These are phyloP conservation scores for Cladosporium sphaerospermum DNA, from an alignment of 2,329 filamentous ascomycete genomes.

Conservation along the genomic window DNA sequence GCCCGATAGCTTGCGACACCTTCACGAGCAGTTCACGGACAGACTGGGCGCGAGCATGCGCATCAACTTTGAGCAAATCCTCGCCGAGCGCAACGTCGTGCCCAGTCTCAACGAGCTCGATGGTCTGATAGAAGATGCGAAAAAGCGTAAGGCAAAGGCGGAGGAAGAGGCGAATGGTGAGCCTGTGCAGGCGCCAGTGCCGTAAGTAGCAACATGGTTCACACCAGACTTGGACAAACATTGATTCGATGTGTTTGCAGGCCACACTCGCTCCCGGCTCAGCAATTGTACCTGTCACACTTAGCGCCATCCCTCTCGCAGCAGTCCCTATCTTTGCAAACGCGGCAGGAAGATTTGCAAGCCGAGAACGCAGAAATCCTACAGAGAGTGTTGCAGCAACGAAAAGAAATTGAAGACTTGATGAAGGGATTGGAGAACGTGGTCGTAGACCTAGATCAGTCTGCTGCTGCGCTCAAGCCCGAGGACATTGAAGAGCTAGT, in stretches of 20 bases:
- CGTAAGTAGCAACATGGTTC: conserved; percentile 36
- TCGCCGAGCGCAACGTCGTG: conserved; percentile 51
- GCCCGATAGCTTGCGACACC: conserved; percentile 48
- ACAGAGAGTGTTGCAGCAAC: conserved; percentile 47
- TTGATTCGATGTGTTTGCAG: conserved; percentile 28
- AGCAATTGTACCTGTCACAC: conserved; percentile 53
- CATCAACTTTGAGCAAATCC: conserved; percentile 54
- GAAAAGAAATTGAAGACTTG: conserved; percentile 51
- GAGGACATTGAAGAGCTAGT: conserved; percentile 25
- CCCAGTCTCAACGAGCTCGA: conserved; percentile 56
- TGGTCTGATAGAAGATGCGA: conserved; percentile 53
- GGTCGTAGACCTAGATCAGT: conserved; percentile 51
- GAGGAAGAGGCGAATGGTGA: conserved; percentile 33
- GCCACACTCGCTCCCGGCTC: conserved; percentile 53
- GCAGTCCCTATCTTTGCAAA: conserved; percentile 43
- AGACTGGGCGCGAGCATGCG: conserved; percentile 48
- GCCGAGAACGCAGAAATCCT: conserved; percentile 49
- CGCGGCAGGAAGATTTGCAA: conserved; percentile 46
- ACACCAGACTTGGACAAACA: conserved; percentile 2
- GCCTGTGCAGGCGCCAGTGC: conserved; percentile 32
- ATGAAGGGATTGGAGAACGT: conserved; percentile 50
- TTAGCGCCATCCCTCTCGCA: conserved; percentile 50
- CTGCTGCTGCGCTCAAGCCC: conserved; percentile 34
- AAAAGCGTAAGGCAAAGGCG: conserved; percentile 43
- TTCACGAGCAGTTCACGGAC: conserved; percentile 54